Conservation (phyloP, 73 alveolate genomes). For the Durusdinium trenchii region DNA sequence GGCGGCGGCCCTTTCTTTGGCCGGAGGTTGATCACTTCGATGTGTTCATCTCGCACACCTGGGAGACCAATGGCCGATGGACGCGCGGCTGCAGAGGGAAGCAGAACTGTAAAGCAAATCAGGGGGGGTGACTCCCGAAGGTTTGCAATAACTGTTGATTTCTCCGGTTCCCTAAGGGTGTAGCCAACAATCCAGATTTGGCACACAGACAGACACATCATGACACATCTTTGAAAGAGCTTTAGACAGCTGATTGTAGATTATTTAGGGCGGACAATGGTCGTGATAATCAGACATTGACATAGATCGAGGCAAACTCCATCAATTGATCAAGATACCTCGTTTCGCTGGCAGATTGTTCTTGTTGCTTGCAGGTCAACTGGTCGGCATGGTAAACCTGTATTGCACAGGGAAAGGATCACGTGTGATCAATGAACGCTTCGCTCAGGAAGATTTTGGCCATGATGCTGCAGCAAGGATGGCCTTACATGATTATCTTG, state of each 20-base stretch:
- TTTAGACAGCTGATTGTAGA: too few relatives aligned
- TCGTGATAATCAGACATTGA: too few relatives aligned
- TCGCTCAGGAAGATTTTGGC: not conserved
- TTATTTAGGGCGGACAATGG: too few relatives aligned
- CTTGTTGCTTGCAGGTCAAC: too few relatives aligned
- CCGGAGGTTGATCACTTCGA: not conserved
- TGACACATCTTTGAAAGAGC: not conserved
- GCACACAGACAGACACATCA: not conserved
- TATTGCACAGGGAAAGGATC: not conserved
- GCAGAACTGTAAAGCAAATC: not conserved
- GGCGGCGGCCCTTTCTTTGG: not conserved
- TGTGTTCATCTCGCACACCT: conserved; percentile 1
- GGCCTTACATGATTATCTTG: not conserved
- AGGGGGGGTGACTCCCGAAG: not conserved
- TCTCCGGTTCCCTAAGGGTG: too few relatives aligned
- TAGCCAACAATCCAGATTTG: too few relatives aligned
- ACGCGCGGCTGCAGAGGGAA: not conserved
- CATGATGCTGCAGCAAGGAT: not conserved
- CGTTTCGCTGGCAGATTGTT: too few relatives aligned
- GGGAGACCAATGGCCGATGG: conserved; percentile 25
- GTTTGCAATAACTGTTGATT: too few relatives aligned
- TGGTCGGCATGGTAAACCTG: too few relatives aligned
- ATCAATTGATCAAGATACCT: too few relatives aligned
- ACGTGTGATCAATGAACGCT: not conserved
- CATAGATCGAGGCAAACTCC: too few relatives aligned